Base-by-base conservation (phyloP, 805 yeast genomes). In the Pichia membranifaciens region DNA sequence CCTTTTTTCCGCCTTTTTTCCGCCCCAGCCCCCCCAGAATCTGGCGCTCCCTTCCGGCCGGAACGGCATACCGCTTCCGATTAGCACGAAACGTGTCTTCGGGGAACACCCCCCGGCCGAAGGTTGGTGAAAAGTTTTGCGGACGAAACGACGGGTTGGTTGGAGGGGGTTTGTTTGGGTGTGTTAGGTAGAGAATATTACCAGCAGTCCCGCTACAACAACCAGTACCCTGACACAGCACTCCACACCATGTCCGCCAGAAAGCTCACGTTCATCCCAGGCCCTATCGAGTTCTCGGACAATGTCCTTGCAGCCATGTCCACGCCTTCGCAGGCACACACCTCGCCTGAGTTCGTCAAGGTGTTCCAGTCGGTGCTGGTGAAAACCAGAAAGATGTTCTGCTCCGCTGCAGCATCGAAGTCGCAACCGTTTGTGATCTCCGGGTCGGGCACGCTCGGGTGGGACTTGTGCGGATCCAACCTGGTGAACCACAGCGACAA, bases 391-490 rank as follows among this genome's bases (percentile, higher is more conserved):
- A 74, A 71, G 54, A 67, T 91, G 55, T 90, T 90, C 76, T 76
- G 82, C 61, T 81, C 91, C 25, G 69, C 79, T 23, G n/a, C 22
- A 2, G 79, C 76, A 57, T 65, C 78, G 13, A 62, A 67, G n/a
- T 78, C 93, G 33, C 96, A 87, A 69, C 87, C 90, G 7, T 74
- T 86, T 51, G 86, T 91, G 15, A 62, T 91, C 48, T 75, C 93
- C 3, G 98, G 97, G 38, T 84, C 95, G 2, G 98, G 98, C 49
- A 88, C 97, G 18, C 74, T 90, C 37, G 98, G 98, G 33, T 90
- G 96, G 96, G 98, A 90, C 60, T 71, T 90, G 52, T 82, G 79
- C 37, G 95, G 84, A 22, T 75, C 95, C 31, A 90, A 91, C 68
- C 72, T 89, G 55, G 59, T 87, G 45, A 59, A 69, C 16, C 72